Base-by-base conservation (phyloP, 345 rosid species). In the Rhizophora apiculata region DNA sequence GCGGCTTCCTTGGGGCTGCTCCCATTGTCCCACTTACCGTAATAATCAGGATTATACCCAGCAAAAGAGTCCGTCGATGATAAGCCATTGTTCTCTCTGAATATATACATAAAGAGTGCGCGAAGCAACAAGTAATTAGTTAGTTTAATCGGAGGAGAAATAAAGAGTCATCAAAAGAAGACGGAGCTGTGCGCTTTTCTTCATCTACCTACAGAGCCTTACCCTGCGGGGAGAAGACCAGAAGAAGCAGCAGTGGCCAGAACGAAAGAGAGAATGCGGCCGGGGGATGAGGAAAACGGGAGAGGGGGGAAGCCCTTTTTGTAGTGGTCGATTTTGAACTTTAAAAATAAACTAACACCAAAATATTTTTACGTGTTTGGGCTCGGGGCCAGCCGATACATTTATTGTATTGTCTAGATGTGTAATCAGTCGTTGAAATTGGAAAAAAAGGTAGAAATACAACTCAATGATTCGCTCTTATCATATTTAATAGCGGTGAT, bases 21-120 rank as follows among this genome's bases (percentile, higher is more conserved):
- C 76, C 92, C 87, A 82, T 74, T 62, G 90, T 67, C 49, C 75
- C 85, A 11, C 82, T 79, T 34, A 64, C 91, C 88, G 82, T 51
- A 56, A 81, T 21, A 56, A 24, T 21, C 31, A 56, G 60, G 22
- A 85, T 46, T 22, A 74, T 22, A 49, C 72, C 76, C 63, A 88
- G 68, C 26, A 79, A 29, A 52, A 81, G 51, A 72, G 71, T 63
- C 73, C 74, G 75, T 1, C 30, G 15, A 51, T 18, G 24, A 22
- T 31, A 55, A 49, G 24, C 55, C 71, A 68, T 68, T 3, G 20
- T 37, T 56, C 24, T 49, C 6, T 8, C 60, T 21, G 60, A 56
- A 21, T 24, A 5, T 13, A 43, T 39, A 15, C 20, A 16, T 3
- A 24, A 24, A 49, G 5, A 64, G 30, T 8, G 32, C 27, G 67